phyloP scores from a whole-genome alignment of 2,329 filamentous ascomycete genomes.

The Rhynchosporium graminicola region DNA sequence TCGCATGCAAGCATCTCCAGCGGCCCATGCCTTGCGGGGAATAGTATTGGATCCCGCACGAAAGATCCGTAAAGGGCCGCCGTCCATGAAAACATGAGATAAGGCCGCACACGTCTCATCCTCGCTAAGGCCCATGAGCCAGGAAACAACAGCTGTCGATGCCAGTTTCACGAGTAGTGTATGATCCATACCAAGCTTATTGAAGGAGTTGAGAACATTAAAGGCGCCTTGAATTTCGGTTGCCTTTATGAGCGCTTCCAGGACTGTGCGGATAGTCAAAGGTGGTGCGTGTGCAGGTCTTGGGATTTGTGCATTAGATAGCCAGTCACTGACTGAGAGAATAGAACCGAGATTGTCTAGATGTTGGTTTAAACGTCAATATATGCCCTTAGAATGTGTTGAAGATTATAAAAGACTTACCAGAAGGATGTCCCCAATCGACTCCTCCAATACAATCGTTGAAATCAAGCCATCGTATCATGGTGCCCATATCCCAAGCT shows the following conservation, averaged over 20 bases:
- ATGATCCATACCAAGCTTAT: not conserved
- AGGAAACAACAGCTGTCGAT: conserved; percentile 2
- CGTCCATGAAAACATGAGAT: not conserved
- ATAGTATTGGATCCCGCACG: not conserved
- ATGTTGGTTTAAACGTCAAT: not conserved
- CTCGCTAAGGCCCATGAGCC: not conserved
- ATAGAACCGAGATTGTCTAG: not conserved
- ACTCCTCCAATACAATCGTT: not conserved
- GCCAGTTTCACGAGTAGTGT: not conserved
- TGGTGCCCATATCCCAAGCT: not conserved
- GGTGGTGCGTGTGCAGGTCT: too few relatives aligned
- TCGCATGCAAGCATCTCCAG: not conserved
- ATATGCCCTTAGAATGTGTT: not conserved
- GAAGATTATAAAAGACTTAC: not conserved
- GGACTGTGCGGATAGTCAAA: not conserved
- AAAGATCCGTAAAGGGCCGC: not conserved
- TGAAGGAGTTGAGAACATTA: not conserved
- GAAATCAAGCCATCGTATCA: not conserved
- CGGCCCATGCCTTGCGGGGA: not conserved
- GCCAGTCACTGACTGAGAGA: not conserved
- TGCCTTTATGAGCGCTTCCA: not conserved
- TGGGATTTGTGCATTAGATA: not conserved
- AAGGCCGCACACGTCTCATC: not conserved
- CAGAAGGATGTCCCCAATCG: not conserved
- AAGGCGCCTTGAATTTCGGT: not conserved